phyloP scores from a whole-genome alignment of 2,329 filamentous ascomycete genomes.

The Fusarium compactum region DNA sequence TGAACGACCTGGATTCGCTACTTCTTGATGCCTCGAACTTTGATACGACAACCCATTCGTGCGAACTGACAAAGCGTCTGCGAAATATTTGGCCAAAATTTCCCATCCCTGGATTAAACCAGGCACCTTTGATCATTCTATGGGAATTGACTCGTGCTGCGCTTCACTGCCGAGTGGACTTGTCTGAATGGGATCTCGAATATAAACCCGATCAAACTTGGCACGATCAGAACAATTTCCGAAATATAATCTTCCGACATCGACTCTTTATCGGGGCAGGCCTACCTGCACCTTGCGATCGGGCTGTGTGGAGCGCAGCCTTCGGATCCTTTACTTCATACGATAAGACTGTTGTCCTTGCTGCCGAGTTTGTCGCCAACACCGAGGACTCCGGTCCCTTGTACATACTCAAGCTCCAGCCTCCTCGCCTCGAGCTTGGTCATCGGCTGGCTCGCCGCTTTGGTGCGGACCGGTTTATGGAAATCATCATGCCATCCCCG shows the following conservation, averaged over 20 bases:
- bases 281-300: constrained; percentile 61
- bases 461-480: constrained; percentile 69
- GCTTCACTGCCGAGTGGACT: constrained; percentile 58
- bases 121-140: constrained; percentile 61
- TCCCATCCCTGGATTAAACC: constrained; percentile 53
- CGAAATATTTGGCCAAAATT: constrained; percentile 57
- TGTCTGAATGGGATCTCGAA: constrained; percentile 51
- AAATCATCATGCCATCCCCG: constrained; percentile 64
- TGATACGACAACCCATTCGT: neutral
- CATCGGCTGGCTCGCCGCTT: constrained; percentile 68
- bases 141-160: constrained; percentile 67
- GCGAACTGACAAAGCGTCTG: constrained; percentile 47
- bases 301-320: constrained; percentile 61
- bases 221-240: constrained; percentile 59
- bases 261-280: constrained; percentile 57
- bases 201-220: constrained; percentile 55
- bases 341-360: constrained; percentile 57
- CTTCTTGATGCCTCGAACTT: constrained; percentile 1
- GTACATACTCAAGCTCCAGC: constrained; percentile 61
- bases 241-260: constrained; percentile 55
- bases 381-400: constrained; percentile 53
- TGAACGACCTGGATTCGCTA: constrained; percentile 19
- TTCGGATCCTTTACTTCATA: constrained; percentile 52
- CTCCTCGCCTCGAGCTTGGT: constrained; percentile 61
- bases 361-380: constrained; percentile 57